Base-by-base conservation (phyloP, 768 basidiomycete genomes). In the Trametes coccinea region DNA sequence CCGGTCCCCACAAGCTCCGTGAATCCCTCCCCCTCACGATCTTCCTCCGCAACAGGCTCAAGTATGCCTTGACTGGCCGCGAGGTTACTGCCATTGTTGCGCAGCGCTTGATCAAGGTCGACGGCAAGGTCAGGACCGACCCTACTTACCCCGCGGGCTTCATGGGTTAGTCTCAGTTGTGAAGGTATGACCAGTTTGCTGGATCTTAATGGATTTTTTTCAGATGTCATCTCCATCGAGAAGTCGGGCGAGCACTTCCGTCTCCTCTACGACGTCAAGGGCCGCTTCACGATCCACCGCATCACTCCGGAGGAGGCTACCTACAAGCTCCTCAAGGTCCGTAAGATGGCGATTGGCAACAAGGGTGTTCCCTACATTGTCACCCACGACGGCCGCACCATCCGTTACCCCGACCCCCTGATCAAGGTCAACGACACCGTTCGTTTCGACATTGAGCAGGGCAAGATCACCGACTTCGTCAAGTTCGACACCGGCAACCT, bases 191-290 rank as follows among this genome's bases (percentile, higher is more conserved):
- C 11, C 34, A 6, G 6, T 11, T 6, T 37, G 11, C 11, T 1
- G 2, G 5, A 5, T 37, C 6, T 37, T 2, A 37, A 37, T 2
- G 34, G 29, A 22, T 22, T 22, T 34, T 27, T 22, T 62, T 16
- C 58, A 96, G 96, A 99, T 77, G 96, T 98, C 66, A 84, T 99
- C 75, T 87, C 93, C 62, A 92, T 99, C 65, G 96, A 99, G 79
- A 96, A 97, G 77, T 98, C 96, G 29, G 92, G 90, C 79, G 97
- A 99, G 79, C 90, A 98, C 83, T 99, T 98, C 90, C 96, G 97
- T 77, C 86, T 98, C 62, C 84, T 99, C 45, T 98, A 98, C 84
- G 97, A 98, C 75, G 89, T 98, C 79, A 99, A 99, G 83, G 97
- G 97, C 69, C 97, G 97, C 69, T 99, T 99, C 84, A 92, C 95